Evolutionary conservation across 805 yeast species (phyloP).

Genomic region (Hanseniaspora lachancei): DNA sequence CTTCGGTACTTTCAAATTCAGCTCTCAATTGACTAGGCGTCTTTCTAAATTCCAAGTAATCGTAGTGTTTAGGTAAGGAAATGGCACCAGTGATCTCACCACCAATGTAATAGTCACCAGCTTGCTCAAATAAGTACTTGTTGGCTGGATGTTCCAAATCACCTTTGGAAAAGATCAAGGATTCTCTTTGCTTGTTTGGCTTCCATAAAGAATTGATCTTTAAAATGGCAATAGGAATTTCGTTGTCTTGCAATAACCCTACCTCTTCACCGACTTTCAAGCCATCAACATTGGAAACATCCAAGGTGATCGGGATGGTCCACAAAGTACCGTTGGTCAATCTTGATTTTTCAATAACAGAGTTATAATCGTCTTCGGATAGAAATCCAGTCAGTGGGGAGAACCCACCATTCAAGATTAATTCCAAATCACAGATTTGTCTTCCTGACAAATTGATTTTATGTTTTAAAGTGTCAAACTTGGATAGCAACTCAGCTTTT

Average conservation of each 20-base stretch:
- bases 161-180: slow-evolving; percentile 80
- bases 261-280: slow-evolving; percentile 47
- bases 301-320: slow-evolving; percentile 88
- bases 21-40: slow-evolving; percentile 83
- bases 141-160: slow-evolving; percentile 95
- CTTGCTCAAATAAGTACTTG: slow-evolving; percentile 53
- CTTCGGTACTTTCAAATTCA: slow-evolving; percentile 61
- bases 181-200: slow-evolving; percentile 72
- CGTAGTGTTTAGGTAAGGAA: slow-evolving; percentile 75
- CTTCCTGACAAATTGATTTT: slow-evolving; percentile 52
- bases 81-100: slow-evolving; percentile 70
- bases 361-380: slow-evolving; percentile 47
- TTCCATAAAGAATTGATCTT: slow-evolving; percentile 65
- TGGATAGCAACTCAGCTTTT: slow-evolving; percentile 42
- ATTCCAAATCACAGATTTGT: slow-evolving; percentile 85
- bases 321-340: slow-evolving; percentile 61
- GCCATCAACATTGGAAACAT: slow-evolving; percentile 39
- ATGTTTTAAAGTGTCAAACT: slow-evolving; percentile 36
- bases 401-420: slow-evolving; percentile 86
- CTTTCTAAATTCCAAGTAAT: slow-evolving; percentile 72
- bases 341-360: slow-evolving; percentile 57
- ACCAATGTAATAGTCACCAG: slow-evolving; percentile 78
- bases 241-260: slow-evolving; percentile 69
- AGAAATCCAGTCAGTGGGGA: slow-evolving; percentile 65
- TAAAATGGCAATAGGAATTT: slow-evolving; percentile 63